Percentiles rank a stretch among this genome's conserved stretches.
phyloP scores from a whole-genome alignment of 805 yeast genomes.

The Candida succiphila region DNA sequence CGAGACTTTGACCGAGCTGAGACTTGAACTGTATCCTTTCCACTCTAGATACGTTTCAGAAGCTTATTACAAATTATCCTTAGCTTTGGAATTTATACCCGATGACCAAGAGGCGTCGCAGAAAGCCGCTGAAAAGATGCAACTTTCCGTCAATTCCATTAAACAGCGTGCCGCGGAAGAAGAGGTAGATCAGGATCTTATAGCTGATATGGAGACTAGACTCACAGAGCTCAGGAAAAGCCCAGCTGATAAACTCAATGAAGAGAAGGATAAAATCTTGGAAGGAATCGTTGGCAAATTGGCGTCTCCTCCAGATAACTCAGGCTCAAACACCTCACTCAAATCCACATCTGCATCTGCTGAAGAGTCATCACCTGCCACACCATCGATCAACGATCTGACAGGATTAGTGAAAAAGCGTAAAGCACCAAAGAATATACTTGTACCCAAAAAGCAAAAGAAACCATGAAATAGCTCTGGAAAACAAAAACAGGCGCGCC shows the following conservation, averaged over 20 bases:
- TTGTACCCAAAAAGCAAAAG: conserved; percentile 35
- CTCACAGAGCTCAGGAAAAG: conserved; percentile 44
- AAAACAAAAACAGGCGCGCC: not conserved
- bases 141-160: conserved; percentile 32
- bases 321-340: not conserved
- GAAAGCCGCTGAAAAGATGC: conserved; percentile 37
- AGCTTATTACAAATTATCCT: conserved; percentile 69
- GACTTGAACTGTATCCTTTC: conserved; percentile 40
- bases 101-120: conserved; percentile 45
- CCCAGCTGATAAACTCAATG: conserved; percentile 36
- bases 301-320: not conserved
- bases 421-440: conserved; percentile 7
- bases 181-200: conserved; percentile 33
- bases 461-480: not conserved
- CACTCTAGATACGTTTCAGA: conserved; percentile 57
- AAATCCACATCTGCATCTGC: conserved; percentile 1
- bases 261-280: conserved; percentile 42
- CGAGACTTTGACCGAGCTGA: conserved; percentile 41
- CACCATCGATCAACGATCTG: conserved; percentile 42
- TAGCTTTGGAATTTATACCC: conserved; percentile 65
- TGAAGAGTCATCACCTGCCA: not conserved
- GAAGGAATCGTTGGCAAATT: conserved; percentile 48
- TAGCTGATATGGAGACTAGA: conserved; percentile 48
- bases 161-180: conserved; percentile 28
- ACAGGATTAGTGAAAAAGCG: conserved; percentile 52